Evolutionary conservation across 2,329 filamentous ascomycete species (phyloP).

Genomic region (Huntiella savannae): DNA sequence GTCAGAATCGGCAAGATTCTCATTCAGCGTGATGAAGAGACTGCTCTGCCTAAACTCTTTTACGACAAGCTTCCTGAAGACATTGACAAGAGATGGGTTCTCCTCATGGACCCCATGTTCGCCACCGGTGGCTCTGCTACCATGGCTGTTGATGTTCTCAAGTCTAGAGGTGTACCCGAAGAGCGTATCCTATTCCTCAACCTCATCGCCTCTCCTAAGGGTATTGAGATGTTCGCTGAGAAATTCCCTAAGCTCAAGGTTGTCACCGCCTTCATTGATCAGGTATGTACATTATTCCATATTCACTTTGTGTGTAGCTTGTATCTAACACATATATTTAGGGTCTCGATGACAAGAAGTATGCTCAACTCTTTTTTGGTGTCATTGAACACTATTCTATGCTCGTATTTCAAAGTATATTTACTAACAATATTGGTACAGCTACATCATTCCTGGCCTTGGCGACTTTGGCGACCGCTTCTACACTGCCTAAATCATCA

Average conservation of each 20-base stretch:
- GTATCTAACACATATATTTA: constrained; percentile 15
- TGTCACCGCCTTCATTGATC: constrained; percentile 88
- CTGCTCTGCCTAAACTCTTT: constrained; percentile 75
- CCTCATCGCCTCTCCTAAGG: constrained; percentile 89
- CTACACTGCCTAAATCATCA: constrained; percentile 39
- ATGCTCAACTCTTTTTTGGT: constrained; percentile 19
- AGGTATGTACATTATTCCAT: constrained; percentile 26
- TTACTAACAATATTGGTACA: constrained; percentile 20
- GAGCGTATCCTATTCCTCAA: constrained; percentile 93
- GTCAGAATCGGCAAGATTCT: constrained; percentile 96
- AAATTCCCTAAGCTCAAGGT: constrained; percentile 79
- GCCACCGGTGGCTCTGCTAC: constrained; percentile 91
- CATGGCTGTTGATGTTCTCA: constrained; percentile 90
- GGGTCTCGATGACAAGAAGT: constrained; percentile 97
- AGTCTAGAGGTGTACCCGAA: constrained; percentile 76
- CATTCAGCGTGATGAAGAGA: constrained; percentile 95
- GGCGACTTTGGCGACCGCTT: constrained; percentile 93
- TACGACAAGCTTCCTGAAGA: constrained; percentile 96
- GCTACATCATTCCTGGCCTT: constrained; percentile 85
- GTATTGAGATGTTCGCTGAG: constrained; percentile 71
- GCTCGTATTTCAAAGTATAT: background rate
- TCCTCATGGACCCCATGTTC: constrained; percentile 96
- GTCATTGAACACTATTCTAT: background rate
- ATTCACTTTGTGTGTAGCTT: background rate
- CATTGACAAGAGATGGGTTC: constrained; percentile 79